These are phyloP conservation scores for Chaetoceros tenuissimus DNA, from an alignment of 108 stramenopile genomes.

Conservation along the genomic window DNA sequence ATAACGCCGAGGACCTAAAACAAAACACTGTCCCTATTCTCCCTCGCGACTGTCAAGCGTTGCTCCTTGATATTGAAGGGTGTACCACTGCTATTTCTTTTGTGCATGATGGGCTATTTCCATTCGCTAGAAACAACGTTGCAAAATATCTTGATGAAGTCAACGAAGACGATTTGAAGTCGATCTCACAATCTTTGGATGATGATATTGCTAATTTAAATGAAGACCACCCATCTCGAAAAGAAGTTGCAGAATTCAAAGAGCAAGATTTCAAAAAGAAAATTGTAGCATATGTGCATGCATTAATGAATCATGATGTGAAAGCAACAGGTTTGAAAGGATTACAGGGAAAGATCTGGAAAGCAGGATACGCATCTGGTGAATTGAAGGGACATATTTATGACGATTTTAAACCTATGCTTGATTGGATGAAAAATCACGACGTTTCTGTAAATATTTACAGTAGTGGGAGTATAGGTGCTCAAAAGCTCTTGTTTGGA, in stretches of 20 bases:
- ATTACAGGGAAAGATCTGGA: slow-evolving; percentile 89
- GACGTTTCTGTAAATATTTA: slow-evolving; percentile 74
- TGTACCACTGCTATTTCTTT: slow-evolving; percentile 90
- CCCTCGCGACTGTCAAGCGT: slow-evolving; percentile 63
- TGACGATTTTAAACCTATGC: slow-evolving; percentile 61
- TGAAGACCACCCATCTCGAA: slow-evolving; percentile 18
- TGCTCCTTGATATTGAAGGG: slow-evolving; percentile 93
- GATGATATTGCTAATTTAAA: slow-evolving; percentile 15
- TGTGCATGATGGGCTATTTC: slow-evolving; percentile 85
- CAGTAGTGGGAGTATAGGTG: slow-evolving; percentile 76
- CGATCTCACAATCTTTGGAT: slow-evolving; percentile 11
- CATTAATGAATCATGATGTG: slow-evolving; percentile 61
- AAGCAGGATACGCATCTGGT: slow-evolving; percentile 57
- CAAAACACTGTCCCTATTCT: slow-evolving; percentile 44
- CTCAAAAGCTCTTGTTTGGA: slow-evolving; percentile 82
- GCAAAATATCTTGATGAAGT: slow-evolving; percentile 29
- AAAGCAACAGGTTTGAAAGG: slow-evolving; percentile 70
- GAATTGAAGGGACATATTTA: slow-evolving; percentile 76
- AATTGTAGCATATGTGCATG: slow-evolving; percentile 34
- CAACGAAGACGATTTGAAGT: slow-evolving; percentile 8
- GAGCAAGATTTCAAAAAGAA: slow-evolving; percentile 8
- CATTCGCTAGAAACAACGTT: slow-evolving; percentile 30
- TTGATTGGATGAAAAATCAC: slow-evolving; percentile 53
- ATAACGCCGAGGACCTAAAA: slow-evolving; percentile 46
- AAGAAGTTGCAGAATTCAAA: not conserved